Conservation (phyloP, 192 early-diverging fungal genomes). For the Neocallimastix lanati region DNA sequence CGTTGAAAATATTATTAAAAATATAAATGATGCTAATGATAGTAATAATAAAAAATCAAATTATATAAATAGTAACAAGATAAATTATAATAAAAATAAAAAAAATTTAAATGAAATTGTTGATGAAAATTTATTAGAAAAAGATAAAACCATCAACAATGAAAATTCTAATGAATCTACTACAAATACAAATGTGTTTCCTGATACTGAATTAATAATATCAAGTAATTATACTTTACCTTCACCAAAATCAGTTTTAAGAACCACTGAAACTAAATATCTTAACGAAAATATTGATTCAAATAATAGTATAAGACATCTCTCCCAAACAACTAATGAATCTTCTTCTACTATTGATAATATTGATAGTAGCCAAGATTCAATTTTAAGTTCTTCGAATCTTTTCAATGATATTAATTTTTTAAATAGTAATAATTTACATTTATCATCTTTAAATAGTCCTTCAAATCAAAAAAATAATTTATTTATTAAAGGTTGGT, state of each 20-base stretch:
- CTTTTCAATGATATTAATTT: too few species aligned
- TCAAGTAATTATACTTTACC: not conserved
- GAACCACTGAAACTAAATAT: not conserved
- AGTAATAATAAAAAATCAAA: too few species aligned
- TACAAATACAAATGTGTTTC: not conserved
- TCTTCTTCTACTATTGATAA: not conserved
- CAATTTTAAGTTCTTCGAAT: not conserved
- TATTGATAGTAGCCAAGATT: not conserved
- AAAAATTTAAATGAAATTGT: not conserved
- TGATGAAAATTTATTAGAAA: not conserved
- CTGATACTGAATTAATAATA: not conserved
- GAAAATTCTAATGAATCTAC: not conserved
- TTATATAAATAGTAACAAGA: too few species aligned
- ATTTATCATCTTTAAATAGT: too few species aligned
- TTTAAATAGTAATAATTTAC: too few species aligned
- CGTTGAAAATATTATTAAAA: too few species aligned
- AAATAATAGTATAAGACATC: not conserved
- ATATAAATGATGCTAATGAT: too few species aligned
- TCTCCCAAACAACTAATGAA: not conserved
- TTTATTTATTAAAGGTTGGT: too few species aligned
- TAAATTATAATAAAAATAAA: not conserved
- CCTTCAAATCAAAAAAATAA: too few species aligned
- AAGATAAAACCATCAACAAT: too few species aligned
- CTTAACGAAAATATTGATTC: not conserved
- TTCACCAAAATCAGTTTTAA: not conserved